Evolutionary conservation across 257 asterid species (phyloP), one percentile per base, ranked within the genome.

Genomic region (Solanum tarijense): DNA sequence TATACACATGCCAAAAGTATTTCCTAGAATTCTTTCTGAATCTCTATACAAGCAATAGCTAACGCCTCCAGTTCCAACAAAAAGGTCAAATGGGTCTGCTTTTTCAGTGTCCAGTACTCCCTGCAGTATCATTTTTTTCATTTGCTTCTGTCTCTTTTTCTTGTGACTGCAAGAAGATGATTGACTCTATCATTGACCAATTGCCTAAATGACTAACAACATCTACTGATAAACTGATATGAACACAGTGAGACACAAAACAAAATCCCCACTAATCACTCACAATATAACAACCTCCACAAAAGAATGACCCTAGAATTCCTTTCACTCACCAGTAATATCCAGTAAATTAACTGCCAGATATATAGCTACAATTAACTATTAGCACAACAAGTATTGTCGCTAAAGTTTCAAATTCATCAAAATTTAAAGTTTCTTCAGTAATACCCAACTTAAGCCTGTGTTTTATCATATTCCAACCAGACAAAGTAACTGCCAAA

Each of bases 1-100:
- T 91, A 97, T 90, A 90, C 99, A 97, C 99, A 97, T 96, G 92
- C 98, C 98, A 89, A 95, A 97, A 29, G 99, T 97, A 88, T 97
- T 95, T n/a, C 99, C 99, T 43, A 97, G 98, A 90, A 96, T 89
- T 91, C 98, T 93, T 91, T 97, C 98, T 3, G 99, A 95, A 87
- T 97, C 98, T 91, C 87, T 93, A 90, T 97, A 97, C 84, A 94
- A 87, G 94, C 99, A 97, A 92, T 93, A 94, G 10, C 95, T 95
- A 52, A 97, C 94, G 43, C 94, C 94, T 38, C 94, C 92, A 27
- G 97, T 95, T 93, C 94, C 96, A 83, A 94, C 83, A 90, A 97
- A 96, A 68, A 96, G 97, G 55, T 94, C 92, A 83, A 92, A 94
- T 9, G 95, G 95, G 82, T 97, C 99, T 71, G 88, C 95, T 88